Percentiles rank a stretch among this genome's conserved stretches.
These are phyloP conservation scores for Apiotrichum brassicae DNA, from an alignment of 1,284 basidiomycete genomes.

Conservation along the genomic window DNA sequence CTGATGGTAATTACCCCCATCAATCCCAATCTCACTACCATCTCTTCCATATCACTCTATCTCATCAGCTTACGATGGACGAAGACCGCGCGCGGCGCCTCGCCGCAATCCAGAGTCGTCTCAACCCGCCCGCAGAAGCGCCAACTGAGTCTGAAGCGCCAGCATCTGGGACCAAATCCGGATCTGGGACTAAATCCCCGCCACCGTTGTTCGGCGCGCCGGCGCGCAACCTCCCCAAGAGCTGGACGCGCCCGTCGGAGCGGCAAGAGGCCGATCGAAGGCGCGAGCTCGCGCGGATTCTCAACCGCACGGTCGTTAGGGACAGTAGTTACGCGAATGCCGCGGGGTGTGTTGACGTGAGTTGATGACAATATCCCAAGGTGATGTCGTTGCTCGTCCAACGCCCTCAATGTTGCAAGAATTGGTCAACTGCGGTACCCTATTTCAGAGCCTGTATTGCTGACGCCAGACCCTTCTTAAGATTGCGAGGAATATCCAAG, in stretches of 20 bases:
- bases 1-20: no score
- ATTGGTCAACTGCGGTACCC: no score
- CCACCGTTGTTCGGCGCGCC: constrained; percentile 1
- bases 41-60: background rate
- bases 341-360: constrained; percentile 40
- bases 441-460: no score
- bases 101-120: constrained; percentile 35
- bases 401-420: no score
- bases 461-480: constrained; percentile 37
- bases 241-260: constrained; percentile 11
- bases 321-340: constrained; percentile 36
- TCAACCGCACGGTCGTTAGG: constrained; percentile 39
- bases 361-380: background rate
- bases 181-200: background rate
- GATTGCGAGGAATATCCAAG: constrained; percentile 38
- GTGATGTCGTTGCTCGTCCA: no score
- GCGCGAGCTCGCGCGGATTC: constrained; percentile 27
- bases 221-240: constrained; percentile 8
- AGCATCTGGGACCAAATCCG: background rate
- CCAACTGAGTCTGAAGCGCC: background rate
- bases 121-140: constrained; percentile 7
- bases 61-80: background rate
- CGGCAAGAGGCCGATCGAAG: constrained; percentile 24
- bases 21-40: background rate
- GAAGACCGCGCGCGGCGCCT: constrained; percentile 17